Percentiles rank a stretch among this genome's conserved stretches.
Evolutionary conservation across 2,329 filamentous ascomycete genomes (phyloP).

Genomic region (Penicillium glabrum): DNA sequence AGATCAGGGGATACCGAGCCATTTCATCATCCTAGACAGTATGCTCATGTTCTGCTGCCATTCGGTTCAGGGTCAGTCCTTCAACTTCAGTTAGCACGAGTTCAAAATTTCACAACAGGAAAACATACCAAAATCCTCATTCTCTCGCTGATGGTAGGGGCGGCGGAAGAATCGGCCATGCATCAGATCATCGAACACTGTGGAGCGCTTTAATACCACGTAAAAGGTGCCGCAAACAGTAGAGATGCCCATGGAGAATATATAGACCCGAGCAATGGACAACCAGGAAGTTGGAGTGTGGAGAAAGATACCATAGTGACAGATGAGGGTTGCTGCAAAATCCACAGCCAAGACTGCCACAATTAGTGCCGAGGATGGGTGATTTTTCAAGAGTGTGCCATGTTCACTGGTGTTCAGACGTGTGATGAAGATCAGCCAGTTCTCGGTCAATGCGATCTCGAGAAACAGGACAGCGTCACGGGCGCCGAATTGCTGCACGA

Average conservation of each 20-base stretch:
- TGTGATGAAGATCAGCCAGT: conserved; percentile 96
- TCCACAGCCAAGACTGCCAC: conserved; percentile 80
- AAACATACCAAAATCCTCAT: conserved; percentile 83
- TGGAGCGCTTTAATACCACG: conserved; percentile 78
- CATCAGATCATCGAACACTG: conserved; percentile 88
- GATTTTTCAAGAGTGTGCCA: conserved; percentile 47
- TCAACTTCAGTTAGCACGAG: neutral
- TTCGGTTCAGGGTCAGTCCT: neutral
- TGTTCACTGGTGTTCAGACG: conserved; percentile 64
- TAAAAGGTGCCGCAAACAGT: conserved; percentile 78
- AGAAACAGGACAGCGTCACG: conserved; percentile 83
- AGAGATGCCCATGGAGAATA: conserved; percentile 78
- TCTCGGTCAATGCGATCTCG: conserved; percentile 86
- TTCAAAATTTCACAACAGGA: neutral
- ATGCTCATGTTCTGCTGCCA: neutral
- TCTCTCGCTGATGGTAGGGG: conserved; percentile 74
- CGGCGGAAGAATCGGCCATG: conserved; percentile 83
- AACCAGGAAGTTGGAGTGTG: conserved; percentile 69
- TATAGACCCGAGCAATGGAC: conserved; percentile 83
- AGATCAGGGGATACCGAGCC: neutral
- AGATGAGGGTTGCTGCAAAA: conserved; percentile 81
- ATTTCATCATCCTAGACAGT: neutral
- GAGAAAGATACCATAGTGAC: conserved; percentile 80
- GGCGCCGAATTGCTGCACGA: conserved; percentile 85
- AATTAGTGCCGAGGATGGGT: conserved; percentile 59